Evolutionary conservation across 768 basidiomycete species (phyloP), one percentile per base, ranked within the genome.

Genomic region (Hirschioporus abietinus): DNA sequence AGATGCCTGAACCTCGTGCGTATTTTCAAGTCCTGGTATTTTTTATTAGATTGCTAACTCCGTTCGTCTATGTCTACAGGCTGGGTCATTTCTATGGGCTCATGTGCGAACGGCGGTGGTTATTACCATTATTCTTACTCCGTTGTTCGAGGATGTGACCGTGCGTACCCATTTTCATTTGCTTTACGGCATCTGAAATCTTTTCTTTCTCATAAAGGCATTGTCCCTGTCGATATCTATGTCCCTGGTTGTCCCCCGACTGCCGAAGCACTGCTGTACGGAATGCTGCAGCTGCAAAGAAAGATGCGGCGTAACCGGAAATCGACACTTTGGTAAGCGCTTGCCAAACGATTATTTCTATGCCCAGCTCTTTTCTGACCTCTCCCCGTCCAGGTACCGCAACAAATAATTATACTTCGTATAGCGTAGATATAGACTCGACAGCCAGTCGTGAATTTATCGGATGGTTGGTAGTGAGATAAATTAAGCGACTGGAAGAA

Each of bases 11-110:
- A 74, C 97, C 97, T 67, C 87, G 91, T 90, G 78, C 63, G 88
- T 83, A 18, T 35, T 62, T 60, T 64, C 59, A 25, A 23, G 24
- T 25, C 59, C 10, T 25, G 23, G 23, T 17, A 61, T 34, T 24
- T 58, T 23, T 61, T 60, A 30, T 58, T 64, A 30, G 64, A 52
- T 63, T 69, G 60, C n/a, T 34, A 64, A 60, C 63, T 57, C 63
- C 68, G 35, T 18, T 27, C 15, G 17, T 35, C 68, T 63, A 63
- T 30, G 59, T 66, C 18, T 24, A 52, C 66, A 88, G 92, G 96
- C 74, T 99, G 97, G 97, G 97, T 99, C 66, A 92, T 99, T 74
- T 99, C 96, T 26, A 99, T 99, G 97, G 97, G 97, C 60, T 98
- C 96, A 5, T 99, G 97, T 77, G 97, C 97, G 20, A 99, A 99